Evolutionary conservation across 2,329 filamentous ascomycete genomes (phyloP), one percentile per base, ranked within the genome.

Genomic region (Fusarium protoensiforme): DNA sequence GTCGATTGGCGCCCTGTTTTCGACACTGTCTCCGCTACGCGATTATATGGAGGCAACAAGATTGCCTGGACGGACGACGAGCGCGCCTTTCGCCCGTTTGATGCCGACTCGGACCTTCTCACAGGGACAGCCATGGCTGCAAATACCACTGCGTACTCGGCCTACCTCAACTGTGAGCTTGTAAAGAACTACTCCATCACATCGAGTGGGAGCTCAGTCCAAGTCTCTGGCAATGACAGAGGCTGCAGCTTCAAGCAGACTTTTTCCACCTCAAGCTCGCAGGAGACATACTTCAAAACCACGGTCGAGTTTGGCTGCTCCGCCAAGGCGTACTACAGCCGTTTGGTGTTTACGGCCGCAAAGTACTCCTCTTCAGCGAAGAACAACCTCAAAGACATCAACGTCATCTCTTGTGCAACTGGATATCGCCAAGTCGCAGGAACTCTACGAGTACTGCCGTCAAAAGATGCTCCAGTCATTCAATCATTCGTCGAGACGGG

Each of bases 1-100:
- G 16, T 72, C 3, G 69, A 72, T 33, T 72, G 69, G 69, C 64
- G 64, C 29, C 69, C 69, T 20, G 57, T 70, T n/a, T 31, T 70
- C n/a, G 61, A 72, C 29, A 65, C 58, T 5, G 59, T 62, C 3
- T 61, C 64, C 0, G 67, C 69, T 2, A 70, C 64, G n/a, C 38
- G 70, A 2, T 31, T 72, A 0, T 70, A 72, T 16, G 31, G 51
- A 4, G 67, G 64, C 1, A 53, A 62, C 20, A 57, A 33, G n/a
- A 63, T 72, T 24, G 35, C 64, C 5, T 72, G 69, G 69, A 70
- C 69, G 36, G 61, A 70, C 10, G 20, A 57, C 1, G 48, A 70
- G 41, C 48, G 33, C 16, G 69, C 69, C 22, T 68, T 65, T 35
- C 67, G 61, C 11, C 69, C 67, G 7, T 72, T 72, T 33, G 35